These are phyloP conservation scores for Chionographis japonica DNA, from an alignment of 106 monocot genomes.

Conservation along the genomic window DNA sequence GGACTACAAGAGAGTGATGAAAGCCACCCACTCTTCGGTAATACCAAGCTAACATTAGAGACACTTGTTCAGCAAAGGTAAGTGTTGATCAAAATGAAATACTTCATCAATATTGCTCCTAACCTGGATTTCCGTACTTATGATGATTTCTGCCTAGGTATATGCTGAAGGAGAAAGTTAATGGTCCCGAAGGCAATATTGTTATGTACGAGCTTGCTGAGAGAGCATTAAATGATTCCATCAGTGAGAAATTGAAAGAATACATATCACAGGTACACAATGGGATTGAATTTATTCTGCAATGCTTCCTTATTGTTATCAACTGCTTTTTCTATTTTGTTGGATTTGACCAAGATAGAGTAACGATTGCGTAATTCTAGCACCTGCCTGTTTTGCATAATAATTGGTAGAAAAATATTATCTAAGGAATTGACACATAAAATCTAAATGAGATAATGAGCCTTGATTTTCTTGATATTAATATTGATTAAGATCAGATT, in stretches of 20 bases:
- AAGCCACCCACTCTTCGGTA: slow-evolving; percentile 66
- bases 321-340: no score
- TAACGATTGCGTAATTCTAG: background rate
- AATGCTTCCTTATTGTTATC: background rate
- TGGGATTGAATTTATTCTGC: background rate
- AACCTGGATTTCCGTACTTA: background rate
- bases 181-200: slow-evolving; percentile 61
- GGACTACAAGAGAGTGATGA: slow-evolving; percentile 78
- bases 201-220: slow-evolving; percentile 91
- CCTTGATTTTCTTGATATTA: no score
- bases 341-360: no score
- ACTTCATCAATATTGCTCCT: background rate
- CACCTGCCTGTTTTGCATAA: no score
- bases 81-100: background rate
- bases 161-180: slow-evolving; percentile 80
- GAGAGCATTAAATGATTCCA: slow-evolving; percentile 72
- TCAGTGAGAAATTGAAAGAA: slow-evolving; percentile 46
- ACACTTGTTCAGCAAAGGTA: slow-evolving; percentile 89
- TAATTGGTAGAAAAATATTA: no score
- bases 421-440: no score
- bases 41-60: slow-evolving; percentile 72
- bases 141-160: slow-evolving; percentile 34
- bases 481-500: no score
- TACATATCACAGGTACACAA: slow-evolving; percentile 54
- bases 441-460: no score